Evolutionary conservation across 2,329 filamentous ascomycete species (phyloP), one percentile per base, ranked within the genome.

Genomic region (Beauveria australis): DNA sequence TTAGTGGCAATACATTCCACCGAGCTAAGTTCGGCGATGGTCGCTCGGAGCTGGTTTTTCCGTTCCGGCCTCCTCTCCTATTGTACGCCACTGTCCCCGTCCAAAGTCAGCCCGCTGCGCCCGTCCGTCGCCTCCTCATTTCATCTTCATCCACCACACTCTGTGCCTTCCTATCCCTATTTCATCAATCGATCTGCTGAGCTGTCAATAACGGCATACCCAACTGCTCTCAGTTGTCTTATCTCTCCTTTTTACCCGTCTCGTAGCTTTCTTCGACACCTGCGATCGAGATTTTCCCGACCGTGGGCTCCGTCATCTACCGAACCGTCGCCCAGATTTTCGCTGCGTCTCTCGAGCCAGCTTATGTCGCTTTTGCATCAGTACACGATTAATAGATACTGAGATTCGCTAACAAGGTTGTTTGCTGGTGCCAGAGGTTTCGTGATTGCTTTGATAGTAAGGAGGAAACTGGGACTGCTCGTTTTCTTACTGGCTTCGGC

Each of bases 401-500:
- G 58, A 52, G 51, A 53, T 30, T 60, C 49, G 49, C 58, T 60
- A 53, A 60, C 58, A 49, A 54, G 43, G 51, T 53, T 60, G 41
- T 40, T 48, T 19, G 48, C 51, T 60, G 49, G 51, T 54, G 26
- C 43, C 58, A 60, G 51, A 19, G 51, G 51, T 53, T 52, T 59
- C 26, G 58, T 53, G 51, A 43, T 60, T 60, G 51, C 58, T 40
- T 59, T 54, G 46, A 46, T 59, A 70, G 67, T 68, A 71, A 71
- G 72, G 72, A 68, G 73, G 73, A 72, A 63, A 66, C 69, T 67
- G 49, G 52, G 61, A 59, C 52, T 56, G 66, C 70, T 70, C 63
- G 68, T 68, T 73, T 68, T 69, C 68, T 70, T 68, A 67, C 66
- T 68, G 70, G 71, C 69, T 66, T 67, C 66, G 66, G 71, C 72